A percentile compares a stretch with the other conserved stretches of the same genome.
Evolutionary conservation across 1,139 yeast genomes (phyloP).

Genomic region (Pneumocystis sp.): DNA sequence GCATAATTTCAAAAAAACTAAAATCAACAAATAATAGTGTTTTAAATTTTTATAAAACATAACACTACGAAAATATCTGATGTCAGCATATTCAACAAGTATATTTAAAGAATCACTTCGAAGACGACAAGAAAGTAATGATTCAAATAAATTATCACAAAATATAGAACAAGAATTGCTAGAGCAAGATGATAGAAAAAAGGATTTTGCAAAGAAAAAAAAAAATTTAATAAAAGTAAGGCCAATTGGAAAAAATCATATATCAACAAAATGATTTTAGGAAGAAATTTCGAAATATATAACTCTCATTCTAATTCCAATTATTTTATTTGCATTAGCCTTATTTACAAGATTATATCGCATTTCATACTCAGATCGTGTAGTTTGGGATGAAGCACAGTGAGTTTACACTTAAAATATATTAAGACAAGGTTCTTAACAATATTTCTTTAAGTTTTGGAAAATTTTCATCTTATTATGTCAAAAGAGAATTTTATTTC

Average conservation of each 20-base stretch:
- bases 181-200: not conserved
- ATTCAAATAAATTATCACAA: not conserved
- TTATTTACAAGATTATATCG: conserved; percentile 52
- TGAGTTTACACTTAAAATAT: conserved; percentile 24
- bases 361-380: conserved; percentile 47
- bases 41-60: not conserved
- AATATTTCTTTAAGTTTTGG: conserved; percentile 43
- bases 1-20: not conserved
- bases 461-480: conserved; percentile 82
- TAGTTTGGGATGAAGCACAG: conserved; percentile 96
- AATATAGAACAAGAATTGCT: not conserved
- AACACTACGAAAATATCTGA: not conserved
- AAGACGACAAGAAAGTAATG: not conserved
- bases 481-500: conserved; percentile 85
- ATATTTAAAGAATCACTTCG: not conserved
- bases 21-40: not conserved
- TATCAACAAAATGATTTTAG: not conserved
- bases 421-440: conserved; percentile 12
- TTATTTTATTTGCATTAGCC: conserved; percentile 44
- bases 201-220: not conserved
- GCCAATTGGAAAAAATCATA: not conserved
- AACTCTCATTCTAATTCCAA: conserved; percentile 25
- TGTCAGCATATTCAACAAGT: not conserved
- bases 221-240: not conserved
- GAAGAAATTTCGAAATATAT: not conserved